phyloP scores from a whole-genome alignment of 345 rosid species.

The Citrus cavaleriei region DNA sequence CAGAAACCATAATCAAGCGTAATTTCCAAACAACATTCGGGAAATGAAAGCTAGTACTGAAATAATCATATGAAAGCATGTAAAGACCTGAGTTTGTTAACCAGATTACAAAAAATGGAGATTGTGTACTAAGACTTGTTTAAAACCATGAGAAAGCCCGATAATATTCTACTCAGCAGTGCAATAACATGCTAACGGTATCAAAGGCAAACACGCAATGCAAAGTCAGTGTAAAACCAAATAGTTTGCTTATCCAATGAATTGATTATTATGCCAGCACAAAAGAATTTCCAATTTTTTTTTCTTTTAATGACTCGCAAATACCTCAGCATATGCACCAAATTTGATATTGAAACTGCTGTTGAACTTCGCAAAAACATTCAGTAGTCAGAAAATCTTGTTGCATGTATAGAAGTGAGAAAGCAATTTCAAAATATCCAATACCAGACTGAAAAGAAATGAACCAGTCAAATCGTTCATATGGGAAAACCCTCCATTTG shows the following conservation, averaged over 20 bases:
- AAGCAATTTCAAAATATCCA: not conserved
- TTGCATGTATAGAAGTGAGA: not conserved
- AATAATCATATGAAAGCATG: not conserved
- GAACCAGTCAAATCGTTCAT: not conserved
- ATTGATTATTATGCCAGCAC: not conserved
- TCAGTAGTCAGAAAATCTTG: no score
- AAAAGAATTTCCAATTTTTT: not conserved
- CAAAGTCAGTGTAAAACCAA: not conserved
- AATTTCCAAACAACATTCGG: not conserved
- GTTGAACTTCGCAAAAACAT: no score
- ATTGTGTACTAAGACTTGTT: not conserved
- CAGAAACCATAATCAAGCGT: not conserved
- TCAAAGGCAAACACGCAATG: not conserved
- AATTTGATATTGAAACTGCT: no score
- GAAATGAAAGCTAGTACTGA: not conserved
- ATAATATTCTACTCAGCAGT: not conserved
- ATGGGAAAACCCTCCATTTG: not conserved
- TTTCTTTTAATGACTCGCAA: no score
- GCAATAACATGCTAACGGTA: not conserved
- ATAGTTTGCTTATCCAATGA: not conserved
- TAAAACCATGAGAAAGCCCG: not conserved
- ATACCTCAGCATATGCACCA: no score
- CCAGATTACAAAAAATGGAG: not conserved
- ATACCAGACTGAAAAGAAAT: not conserved
- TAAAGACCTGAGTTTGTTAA: not conserved